Conservation (phyloP, 805 yeast species). For the Starmerella tilneyi region DNA sequence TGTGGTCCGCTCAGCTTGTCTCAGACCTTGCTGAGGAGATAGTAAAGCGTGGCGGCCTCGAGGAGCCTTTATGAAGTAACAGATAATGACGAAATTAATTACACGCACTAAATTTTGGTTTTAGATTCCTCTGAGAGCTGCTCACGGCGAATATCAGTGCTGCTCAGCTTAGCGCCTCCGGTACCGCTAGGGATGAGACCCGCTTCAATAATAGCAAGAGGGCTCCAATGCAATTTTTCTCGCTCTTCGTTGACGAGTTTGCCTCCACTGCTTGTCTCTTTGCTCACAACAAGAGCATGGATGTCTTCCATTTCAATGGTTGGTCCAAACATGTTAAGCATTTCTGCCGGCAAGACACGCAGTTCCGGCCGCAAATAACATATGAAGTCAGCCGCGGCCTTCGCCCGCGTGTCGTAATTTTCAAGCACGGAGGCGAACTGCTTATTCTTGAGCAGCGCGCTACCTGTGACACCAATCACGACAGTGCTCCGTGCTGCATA, state of each 20-base stretch:
- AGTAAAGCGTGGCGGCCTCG: slow-evolving; percentile 6
- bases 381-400: slow-evolving; percentile 43
- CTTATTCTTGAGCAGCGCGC: slow-evolving; percentile 60
- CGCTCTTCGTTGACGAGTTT: slow-evolving; percentile 59
- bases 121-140: slow-evolving; percentile 25
- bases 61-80: not conserved
- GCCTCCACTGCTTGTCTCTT: slow-evolving; percentile 72
- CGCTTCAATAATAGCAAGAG: slow-evolving; percentile 44
- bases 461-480: slow-evolving; percentile 78
- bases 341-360: slow-evolving; percentile 44
- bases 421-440: slow-evolving; percentile 59
- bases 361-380: slow-evolving; percentile 39
- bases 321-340: slow-evolving; percentile 88
- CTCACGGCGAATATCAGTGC: slow-evolving; percentile 59
- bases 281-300: slow-evolving; percentile 69
- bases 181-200: slow-evolving; percentile 46
- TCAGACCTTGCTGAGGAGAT: slow-evolving; percentile 19
- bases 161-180: slow-evolving; percentile 61
- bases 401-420: slow-evolving; percentile 43
- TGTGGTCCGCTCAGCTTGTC: slow-evolving; percentile 44
- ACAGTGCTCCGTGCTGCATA: slow-evolving; percentile 47
- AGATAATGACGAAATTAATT: not conserved
- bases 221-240: slow-evolving; percentile 42
- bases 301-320: slow-evolving; percentile 67
- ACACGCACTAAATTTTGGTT: not conserved